Percentiles rank a stretch among this genome's conserved stretches.
These are phyloP conservation scores for Trypanosoma cruzi DNA, from an alignment of 208 protist species.

Conservation along the genomic window DNA sequence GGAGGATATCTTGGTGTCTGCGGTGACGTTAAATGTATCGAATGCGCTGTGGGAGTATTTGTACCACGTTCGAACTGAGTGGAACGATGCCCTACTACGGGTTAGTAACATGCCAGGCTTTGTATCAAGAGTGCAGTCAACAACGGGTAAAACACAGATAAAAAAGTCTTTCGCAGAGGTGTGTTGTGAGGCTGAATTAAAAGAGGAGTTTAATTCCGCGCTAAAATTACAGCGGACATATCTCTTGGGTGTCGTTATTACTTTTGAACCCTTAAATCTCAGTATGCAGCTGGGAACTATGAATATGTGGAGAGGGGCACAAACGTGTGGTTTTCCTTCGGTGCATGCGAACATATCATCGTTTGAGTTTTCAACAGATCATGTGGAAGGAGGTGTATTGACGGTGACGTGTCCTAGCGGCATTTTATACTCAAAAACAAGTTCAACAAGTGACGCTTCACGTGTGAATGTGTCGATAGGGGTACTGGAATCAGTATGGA, in stretches of 20 bases:
- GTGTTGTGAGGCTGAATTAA: neutral
- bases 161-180: constrained; percentile 1
- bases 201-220: neutral
- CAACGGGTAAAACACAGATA: neutral
- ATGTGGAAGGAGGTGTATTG: constrained; percentile 8
- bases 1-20: constrained; percentile 18
- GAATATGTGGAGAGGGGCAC: neutral
- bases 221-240: neutral
- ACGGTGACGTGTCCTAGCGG: neutral
- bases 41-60: constrained; percentile 24
- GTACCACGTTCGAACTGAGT: neutral
- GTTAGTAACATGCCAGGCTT: neutral
- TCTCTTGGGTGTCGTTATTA: neutral
- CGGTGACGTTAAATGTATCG: constrained; percentile 14
- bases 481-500: neutral
- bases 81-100: neutral
- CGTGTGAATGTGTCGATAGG: neutral
- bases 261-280: constrained; percentile 18
- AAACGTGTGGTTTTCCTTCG: neutral
- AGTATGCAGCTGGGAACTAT: constrained; percentile 2
- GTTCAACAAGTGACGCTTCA: neutral
- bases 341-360: neutral
- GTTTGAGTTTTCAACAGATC: constrained; percentile 12
- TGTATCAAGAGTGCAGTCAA: neutral
- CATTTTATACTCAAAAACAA: neutral